Percentiles rank a stretch among this genome's conserved stretches.
Evolutionary conservation across 1,139 yeast genomes (phyloP).

Genomic region (Tardiomyces digboiensis): DNA sequence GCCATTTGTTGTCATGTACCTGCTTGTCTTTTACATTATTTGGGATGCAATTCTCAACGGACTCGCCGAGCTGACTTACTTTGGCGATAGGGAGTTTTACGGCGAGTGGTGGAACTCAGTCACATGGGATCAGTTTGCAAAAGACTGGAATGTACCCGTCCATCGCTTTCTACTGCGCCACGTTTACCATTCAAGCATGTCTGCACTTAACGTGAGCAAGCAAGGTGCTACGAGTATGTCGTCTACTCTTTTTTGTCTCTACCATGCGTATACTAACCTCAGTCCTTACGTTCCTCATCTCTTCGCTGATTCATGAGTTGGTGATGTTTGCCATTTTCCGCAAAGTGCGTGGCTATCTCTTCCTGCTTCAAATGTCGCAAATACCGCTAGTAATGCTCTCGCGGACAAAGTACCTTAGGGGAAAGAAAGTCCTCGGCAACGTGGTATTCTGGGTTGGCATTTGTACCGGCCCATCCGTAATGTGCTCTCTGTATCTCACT

Average conservation of each 20-base stretch:
- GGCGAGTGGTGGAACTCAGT: constrained; percentile 98
- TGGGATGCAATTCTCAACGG: constrained; percentile 93
- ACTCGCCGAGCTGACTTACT: constrained; percentile 76
- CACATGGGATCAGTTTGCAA: constrained; percentile 88
- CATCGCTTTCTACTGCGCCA: constrained; percentile 84
- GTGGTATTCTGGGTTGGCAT: constrained; percentile 89
- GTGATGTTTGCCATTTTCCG: constrained; percentile 88
- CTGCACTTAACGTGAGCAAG: constrained; percentile 61
- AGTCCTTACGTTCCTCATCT: constrained; percentile 70
- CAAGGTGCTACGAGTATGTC: constrained; percentile 48
- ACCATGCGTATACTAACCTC: too few species aligned
- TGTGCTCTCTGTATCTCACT: constrained; percentile 76
- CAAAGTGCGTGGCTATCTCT: constrained; percentile 68
- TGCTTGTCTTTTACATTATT: constrained; percentile 75
- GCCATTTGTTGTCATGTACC: constrained; percentile 62
- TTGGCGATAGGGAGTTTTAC: constrained; percentile 87
- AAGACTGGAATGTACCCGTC: constrained; percentile 96
- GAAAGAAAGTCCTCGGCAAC: constrained; percentile 60
- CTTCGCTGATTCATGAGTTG: constrained; percentile 79
- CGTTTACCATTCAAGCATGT: constrained; percentile 86
- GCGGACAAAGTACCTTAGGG: constrained; percentile 37
- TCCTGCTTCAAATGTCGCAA: constrained; percentile 77
- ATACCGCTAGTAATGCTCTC: constrained; percentile 32
- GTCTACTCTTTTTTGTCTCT: constrained; percentile 3
- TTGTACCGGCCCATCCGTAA: constrained; percentile 80